A percentile compares a stretch with the other conserved stretches of the same genome.
Evolutionary conservation across 2,329 filamentous ascomycete genomes (phyloP).

Genomic region (Diaporthe ilicicola): DNA sequence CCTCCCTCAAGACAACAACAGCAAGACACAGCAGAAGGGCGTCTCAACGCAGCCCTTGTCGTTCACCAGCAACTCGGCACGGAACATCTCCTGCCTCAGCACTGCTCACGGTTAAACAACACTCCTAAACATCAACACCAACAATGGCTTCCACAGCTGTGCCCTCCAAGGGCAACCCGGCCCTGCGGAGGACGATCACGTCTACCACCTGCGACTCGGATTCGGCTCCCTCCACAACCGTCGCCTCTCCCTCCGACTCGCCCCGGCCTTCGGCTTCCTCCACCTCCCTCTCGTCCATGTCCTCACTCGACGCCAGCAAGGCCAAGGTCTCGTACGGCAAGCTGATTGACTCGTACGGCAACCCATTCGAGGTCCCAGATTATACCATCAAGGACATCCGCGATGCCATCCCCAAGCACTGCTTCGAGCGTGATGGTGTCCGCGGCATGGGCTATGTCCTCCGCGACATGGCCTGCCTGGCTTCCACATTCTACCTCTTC

Average conservation of each 20-base stretch:
- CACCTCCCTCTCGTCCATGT: slow-evolving; percentile 91
- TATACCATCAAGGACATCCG: slow-evolving; percentile 98
- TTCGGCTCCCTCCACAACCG: slow-evolving; percentile 63
- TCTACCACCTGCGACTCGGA: slow-evolving; percentile 53
- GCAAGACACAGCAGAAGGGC: not conserved
- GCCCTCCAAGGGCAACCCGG: slow-evolving; percentile 50
- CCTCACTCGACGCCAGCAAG: slow-evolving; percentile 65
- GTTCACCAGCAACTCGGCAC: not conserved
- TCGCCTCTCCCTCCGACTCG: slow-evolving; percentile 66
- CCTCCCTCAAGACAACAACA: not conserved
- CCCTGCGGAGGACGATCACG: slow-evolving; percentile 58
- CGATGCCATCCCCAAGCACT: slow-evolving; percentile 97
- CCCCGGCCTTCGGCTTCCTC: slow-evolving; percentile 76
- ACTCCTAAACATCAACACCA: not conserved
- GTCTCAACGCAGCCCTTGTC: not conserved
- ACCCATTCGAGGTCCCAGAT: slow-evolving; percentile 91
- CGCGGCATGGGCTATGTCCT: slow-evolving; percentile 83
- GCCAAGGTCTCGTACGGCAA: slow-evolving; percentile 61
- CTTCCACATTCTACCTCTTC: slow-evolving; percentile 84
- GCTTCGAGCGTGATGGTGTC: slow-evolving; percentile 85
- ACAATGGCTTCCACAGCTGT: slow-evolving; percentile 56
- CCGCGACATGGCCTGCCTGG: slow-evolving; percentile 79
- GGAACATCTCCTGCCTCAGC: slow-evolving; percentile 1
- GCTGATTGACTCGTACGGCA: slow-evolving; percentile 91
- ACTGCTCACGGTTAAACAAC: not conserved